Conservation (phyloP, 257 asterid genomes). For the Ajuga chamaepitys region DNA sequence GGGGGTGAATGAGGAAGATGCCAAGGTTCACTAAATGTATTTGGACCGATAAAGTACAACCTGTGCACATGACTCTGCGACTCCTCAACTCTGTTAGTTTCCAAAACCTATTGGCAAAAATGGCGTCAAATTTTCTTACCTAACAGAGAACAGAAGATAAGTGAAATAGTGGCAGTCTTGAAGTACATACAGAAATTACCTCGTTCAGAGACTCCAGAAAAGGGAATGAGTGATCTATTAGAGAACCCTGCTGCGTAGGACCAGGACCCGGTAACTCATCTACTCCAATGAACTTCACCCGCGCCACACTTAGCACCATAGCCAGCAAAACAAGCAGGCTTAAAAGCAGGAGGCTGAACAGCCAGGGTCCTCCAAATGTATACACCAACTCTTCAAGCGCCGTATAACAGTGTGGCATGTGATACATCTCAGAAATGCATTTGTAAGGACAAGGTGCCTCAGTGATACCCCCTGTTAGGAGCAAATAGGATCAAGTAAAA, state of each 20-base stretch:
- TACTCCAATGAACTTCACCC: conserved; percentile 88
- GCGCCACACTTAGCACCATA: conserved; percentile 91
- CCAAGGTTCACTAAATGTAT: conserved; percentile 97
- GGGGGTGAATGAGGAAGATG: conserved; percentile 98
- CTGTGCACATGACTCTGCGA: conserved; percentile 96
- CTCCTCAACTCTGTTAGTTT: conserved; percentile 96
- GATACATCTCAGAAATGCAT: conserved; percentile 86
- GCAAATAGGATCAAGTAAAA: conserved; percentile 18
- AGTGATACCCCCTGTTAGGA: conserved; percentile 74
- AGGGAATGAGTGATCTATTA: conserved; percentile 92
- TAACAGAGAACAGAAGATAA: conserved; percentile 2
- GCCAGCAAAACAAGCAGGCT: conserved; percentile 83
- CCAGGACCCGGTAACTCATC: conserved; percentile 89
- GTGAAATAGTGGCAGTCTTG: neutral
- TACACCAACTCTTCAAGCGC: conserved; percentile 93
- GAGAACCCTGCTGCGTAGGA: conserved; percentile 87
- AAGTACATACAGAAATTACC: conserved; percentile 32
- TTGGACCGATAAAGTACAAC: conserved; percentile 86
- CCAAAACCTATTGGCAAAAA: conserved; percentile 65
- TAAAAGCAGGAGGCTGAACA: conserved; percentile 80
- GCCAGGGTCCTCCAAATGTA: conserved; percentile 99
- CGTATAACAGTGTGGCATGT: conserved; percentile 95
- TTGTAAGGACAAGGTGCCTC: conserved; percentile 90
- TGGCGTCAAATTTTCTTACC: conserved; percentile 12
- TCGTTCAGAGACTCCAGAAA: conserved; percentile 95